phyloP scores from a whole-genome alignment of 352 stramenopile species.

The Phytophthora brassicae region DNA sequence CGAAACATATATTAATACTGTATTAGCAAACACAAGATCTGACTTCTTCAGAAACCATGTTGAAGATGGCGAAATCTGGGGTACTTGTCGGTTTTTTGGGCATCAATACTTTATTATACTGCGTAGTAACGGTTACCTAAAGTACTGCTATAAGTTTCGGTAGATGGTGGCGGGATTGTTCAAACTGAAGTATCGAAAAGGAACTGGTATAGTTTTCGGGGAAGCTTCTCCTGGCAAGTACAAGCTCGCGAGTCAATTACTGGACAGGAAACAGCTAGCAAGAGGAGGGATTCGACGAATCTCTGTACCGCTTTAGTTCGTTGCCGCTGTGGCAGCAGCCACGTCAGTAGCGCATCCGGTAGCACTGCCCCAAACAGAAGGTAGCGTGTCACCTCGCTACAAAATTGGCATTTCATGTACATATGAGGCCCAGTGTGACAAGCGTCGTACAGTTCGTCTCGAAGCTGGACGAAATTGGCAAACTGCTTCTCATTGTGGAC shows the following conservation, averaged over 20 bases:
- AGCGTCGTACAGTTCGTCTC: conserved; percentile 37
- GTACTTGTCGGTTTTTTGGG: neutral
- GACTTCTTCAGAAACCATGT: too few relatives aligned
- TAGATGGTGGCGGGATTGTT: neutral
- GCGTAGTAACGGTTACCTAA: too few relatives aligned
- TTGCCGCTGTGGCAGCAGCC: conserved; percentile 27
- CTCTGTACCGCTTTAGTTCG: conserved; percentile 26
- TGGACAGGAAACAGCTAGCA: conserved; percentile 20
- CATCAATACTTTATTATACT: too few relatives aligned
- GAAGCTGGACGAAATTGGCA: conserved; percentile 40
- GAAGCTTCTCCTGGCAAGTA: conserved; percentile 25
- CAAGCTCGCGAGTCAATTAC: conserved; percentile 22
- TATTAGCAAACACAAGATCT: too few relatives aligned
- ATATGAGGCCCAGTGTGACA: conserved; percentile 29
- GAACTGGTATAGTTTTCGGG: conserved; percentile 15
- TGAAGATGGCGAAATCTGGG: too few relatives aligned
- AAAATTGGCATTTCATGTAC: conserved; percentile 40
- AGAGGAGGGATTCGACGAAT: conserved; percentile 30
- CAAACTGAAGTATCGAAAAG: conserved; percentile 12
- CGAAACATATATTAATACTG: too few relatives aligned
- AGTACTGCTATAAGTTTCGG: too few relatives aligned
- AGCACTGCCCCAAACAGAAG: conserved; percentile 33
- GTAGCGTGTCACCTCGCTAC: conserved; percentile 41
- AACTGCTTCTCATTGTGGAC: conserved; percentile 28
- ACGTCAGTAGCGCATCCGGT: conserved; percentile 22